A percentile compares a stretch with the other conserved stretches of the same genome.
These are phyloP conservation scores for Fusarium armeniacum DNA, from an alignment of 2,329 filamentous ascomycete genomes.

Conservation along the genomic window DNA sequence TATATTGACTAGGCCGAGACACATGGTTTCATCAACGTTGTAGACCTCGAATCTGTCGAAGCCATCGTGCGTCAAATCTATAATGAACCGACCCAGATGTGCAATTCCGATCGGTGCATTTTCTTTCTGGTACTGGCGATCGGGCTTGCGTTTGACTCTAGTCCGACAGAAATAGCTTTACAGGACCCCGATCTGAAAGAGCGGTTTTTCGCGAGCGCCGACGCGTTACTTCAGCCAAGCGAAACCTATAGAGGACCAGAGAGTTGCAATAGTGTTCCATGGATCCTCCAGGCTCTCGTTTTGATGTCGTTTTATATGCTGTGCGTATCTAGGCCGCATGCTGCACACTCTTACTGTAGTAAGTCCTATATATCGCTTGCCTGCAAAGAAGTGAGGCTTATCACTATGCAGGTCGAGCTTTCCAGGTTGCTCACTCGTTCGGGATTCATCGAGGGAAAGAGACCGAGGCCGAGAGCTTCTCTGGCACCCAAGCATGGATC, in stretches of 20 bases:
- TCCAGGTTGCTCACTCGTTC: slow-evolving; percentile 72
- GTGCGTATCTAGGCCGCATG: slow-evolving; percentile 71
- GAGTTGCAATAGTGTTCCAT: slow-evolving; percentile 71
- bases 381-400: background rate
- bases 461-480: slow-evolving; percentile 65
- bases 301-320: slow-evolving; percentile 76
- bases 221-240: slow-evolving; percentile 60
- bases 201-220: slow-evolving; percentile 72
- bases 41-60: slow-evolving; percentile 66
- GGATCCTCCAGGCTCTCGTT: slow-evolving; percentile 73
- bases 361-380: slow-evolving; percentile 38
- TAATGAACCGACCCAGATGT: slow-evolving; percentile 50
- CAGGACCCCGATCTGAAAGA: slow-evolving; percentile 69
- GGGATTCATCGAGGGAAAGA: slow-evolving; percentile 72
- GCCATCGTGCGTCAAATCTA: slow-evolving; percentile 66
- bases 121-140: slow-evolving; percentile 74
- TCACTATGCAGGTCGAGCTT: slow-evolving; percentile 68
- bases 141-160: slow-evolving; percentile 70
- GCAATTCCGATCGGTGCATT: slow-evolving; percentile 68
- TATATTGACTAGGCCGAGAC: slow-evolving; percentile 58
- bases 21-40: slow-evolving; percentile 71
- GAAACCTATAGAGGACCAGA: slow-evolving; percentile 2
- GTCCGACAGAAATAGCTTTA: slow-evolving; percentile 64
- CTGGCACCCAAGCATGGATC: slow-evolving; percentile 58
- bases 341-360: slow-evolving; percentile 73